A percentile compares a stretch with the other conserved stretches of the same genome.
phyloP scores from a whole-genome alignment of 208 protist species.

The Leishmania tarentolae region DNA sequence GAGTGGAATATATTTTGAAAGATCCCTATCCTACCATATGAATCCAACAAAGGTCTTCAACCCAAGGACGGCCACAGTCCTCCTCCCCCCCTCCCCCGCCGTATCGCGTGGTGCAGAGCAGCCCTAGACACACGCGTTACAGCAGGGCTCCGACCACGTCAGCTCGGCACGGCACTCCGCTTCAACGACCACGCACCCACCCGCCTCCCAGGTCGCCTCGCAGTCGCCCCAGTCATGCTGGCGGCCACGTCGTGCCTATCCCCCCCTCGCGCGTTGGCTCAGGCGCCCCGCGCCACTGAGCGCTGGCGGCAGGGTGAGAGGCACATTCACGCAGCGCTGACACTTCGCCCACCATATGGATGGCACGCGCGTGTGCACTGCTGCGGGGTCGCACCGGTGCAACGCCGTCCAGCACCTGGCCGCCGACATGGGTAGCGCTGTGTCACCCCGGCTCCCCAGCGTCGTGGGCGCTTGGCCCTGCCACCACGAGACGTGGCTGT shows the following conservation, averaged over 20 bases:
- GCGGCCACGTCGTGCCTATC: background rate
- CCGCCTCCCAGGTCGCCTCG: background rate
- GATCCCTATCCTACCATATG: background rate
- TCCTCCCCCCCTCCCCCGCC: too few relatives aligned
- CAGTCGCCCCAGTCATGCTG: background rate
- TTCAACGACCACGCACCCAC: background rate
- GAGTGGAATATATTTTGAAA: background rate
- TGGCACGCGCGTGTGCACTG: background rate
- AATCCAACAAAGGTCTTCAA: background rate
- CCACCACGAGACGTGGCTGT: background rate
- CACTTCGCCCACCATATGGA: background rate
- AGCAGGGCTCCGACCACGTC: background rate
- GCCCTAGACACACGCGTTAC: background rate
- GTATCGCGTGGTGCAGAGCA: background rate
- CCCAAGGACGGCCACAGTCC: background rate
- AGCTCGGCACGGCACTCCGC: background rate
- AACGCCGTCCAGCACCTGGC: background rate
- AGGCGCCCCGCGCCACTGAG: background rate
- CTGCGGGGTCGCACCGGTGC: background rate
- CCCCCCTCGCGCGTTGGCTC: background rate
- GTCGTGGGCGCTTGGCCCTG: background rate
- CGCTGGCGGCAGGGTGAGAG: background rate
- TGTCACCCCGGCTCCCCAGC: background rate
- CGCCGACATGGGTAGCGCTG: background rate
- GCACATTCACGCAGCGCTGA: background rate